Evolutionary conservation across 176 grass and related monocot species (phyloP).

Genomic region (Canna indica): DNA sequence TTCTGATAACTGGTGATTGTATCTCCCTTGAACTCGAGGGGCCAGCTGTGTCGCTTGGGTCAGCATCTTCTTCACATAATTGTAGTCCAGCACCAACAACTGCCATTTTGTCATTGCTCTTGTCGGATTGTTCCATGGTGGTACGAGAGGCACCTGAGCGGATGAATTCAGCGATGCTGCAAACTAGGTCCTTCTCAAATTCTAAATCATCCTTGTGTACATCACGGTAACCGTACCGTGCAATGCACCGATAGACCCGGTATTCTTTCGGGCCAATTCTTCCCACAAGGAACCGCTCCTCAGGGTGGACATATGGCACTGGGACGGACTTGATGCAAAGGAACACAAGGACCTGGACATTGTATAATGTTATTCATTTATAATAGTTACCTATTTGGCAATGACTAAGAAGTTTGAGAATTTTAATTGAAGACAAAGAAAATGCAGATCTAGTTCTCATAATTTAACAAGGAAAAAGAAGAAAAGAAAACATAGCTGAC

Average conservation of each 20-base stretch:
- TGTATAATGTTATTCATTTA: not conserved
- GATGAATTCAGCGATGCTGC: conserved; percentile 91
- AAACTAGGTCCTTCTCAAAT: conserved; percentile 83
- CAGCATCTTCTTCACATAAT: conserved; percentile 40
- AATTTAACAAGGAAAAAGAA: not conserved
- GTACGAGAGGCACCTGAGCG: conserved; percentile 25
- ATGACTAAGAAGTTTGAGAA: too few relatives aligned
- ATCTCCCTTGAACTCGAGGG: conserved; percentile 41
- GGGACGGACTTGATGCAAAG: conserved; percentile 88
- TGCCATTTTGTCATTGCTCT: conserved; percentile 56
- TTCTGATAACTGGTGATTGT: conserved; percentile 20
- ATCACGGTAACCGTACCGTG: conserved; percentile 81
- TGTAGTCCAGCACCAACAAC: conserved; percentile 58
- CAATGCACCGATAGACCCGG: conserved; percentile 79
- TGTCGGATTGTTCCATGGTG: conserved; percentile 22
- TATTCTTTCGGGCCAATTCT: conserved; percentile 79
- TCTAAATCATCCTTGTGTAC: conserved; percentile 81
- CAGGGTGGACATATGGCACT: conserved; percentile 49
- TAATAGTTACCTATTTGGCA: too few relatives aligned
- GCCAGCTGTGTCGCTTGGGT: conserved; percentile 23
- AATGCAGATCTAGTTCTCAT: not conserved
- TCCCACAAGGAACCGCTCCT: conserved; percentile 75
- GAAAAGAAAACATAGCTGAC: conserved; percentile 9
- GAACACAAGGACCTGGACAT: conserved; percentile 75
- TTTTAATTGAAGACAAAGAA: too few relatives aligned